Conservation (phyloP, 2,329 filamentous ascomycete genomes). For the Pestalotiopsis sp. region DNA sequence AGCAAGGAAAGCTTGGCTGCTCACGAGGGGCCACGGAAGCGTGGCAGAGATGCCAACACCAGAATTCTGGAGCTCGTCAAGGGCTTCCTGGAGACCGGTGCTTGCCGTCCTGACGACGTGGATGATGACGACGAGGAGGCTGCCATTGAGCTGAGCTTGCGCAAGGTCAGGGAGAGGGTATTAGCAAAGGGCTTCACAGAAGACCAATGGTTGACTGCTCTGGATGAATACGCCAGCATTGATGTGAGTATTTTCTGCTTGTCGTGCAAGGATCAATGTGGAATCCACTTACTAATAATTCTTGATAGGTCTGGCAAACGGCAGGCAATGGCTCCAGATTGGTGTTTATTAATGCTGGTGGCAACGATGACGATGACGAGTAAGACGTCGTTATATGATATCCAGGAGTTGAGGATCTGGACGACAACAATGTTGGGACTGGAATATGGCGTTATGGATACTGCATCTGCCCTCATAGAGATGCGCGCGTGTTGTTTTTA, state of each 20-base stretch:
- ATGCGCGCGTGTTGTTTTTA: neutral
- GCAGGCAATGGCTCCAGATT: slow-evolving; percentile 70
- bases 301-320: slow-evolving; percentile 74
- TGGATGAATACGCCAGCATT: slow-evolving; percentile 86
- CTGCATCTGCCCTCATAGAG: neutral
- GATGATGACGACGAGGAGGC: slow-evolving; percentile 53
- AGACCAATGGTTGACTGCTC: slow-evolving; percentile 83
- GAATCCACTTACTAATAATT: slow-evolving; percentile 37
- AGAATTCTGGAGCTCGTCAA: slow-evolving; percentile 96
- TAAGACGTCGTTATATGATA: slow-evolving; percentile 3
- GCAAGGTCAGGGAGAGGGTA: slow-evolving; percentile 87
- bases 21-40: slow-evolving; percentile 59
- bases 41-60: slow-evolving; percentile 78
- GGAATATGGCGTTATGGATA: slow-evolving; percentile 12
- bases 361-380: slow-evolving; percentile 56
- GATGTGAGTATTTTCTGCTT: slow-evolving; percentile 71
- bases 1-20: slow-evolving; percentile 88
- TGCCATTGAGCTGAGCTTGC: slow-evolving; percentile 76
- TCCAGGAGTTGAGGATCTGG: neutral
- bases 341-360: slow-evolving; percentile 67
- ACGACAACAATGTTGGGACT: slow-evolving; percentile 1
- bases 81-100: slow-evolving; percentile 81
- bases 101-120: slow-evolving; percentile 72
- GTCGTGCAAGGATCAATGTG: neutral
- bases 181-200: slow-evolving; percentile 96